Percentiles rank a stretch among this genome's conserved stretches.
These are phyloP conservation scores for Candida sanyaensis DNA, from an alignment of 1,139 yeast genomes.

Conservation along the genomic window DNA sequence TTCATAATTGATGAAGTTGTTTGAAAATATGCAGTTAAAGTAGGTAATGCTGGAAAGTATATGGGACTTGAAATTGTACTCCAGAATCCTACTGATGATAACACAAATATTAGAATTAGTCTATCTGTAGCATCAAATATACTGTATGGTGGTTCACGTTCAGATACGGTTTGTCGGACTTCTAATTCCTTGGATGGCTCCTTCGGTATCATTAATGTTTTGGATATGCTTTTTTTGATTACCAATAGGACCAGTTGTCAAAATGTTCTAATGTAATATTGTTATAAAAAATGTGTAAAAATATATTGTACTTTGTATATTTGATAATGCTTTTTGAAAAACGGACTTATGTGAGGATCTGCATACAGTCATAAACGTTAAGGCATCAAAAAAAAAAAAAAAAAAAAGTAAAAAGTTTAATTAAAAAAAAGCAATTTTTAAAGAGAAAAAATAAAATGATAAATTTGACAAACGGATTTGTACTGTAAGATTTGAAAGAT, in stretches of 20 bases:
- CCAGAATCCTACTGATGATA: constrained; percentile 40
- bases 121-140: constrained; percentile 19
- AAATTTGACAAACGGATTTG: too few relatives aligned
- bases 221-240: not conserved
- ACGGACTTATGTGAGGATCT: constrained; percentile 33
- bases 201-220: not conserved
- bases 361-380: not conserved
- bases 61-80: constrained; percentile 42
- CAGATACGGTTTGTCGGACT: not conserved
- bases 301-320: too few relatives aligned
- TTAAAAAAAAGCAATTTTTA: not conserved
- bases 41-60: constrained; percentile 44
- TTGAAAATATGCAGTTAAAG: constrained; percentile 28
- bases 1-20: constrained; percentile 28
- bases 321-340: constrained; percentile 34
- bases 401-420: not conserved
- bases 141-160: constrained; percentile 17
- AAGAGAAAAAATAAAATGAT: not conserved
- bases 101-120: constrained; percentile 21
- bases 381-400: not conserved
- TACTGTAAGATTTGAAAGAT: too few relatives aligned
- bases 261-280: too few relatives aligned
- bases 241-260: too few relatives aligned
- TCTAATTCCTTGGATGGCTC: constrained; percentile 3
- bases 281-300: too few relatives aligned